phyloP scores from a whole-genome alignment of 2,329 filamentous ascomycete species.

The Ascochyta koolunga region DNA sequence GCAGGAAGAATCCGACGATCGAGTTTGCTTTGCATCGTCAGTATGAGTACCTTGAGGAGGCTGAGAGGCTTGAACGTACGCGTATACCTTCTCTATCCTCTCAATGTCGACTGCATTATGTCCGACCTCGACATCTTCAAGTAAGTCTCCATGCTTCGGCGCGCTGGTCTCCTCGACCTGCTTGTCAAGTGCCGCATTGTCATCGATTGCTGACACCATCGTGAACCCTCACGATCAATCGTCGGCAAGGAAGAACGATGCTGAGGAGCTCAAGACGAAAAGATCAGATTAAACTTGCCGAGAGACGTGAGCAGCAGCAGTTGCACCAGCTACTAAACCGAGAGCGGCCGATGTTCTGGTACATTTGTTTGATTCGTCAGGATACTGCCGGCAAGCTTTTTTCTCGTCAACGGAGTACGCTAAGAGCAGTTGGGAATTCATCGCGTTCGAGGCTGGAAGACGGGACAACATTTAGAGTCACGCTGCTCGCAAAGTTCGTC shows the following conservation, averaged over 20 bases:
- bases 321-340: slow-evolving; percentile 27
- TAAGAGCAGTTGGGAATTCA: slow-evolving; percentile 7
- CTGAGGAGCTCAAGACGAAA: slow-evolving; percentile 5
- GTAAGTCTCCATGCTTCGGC: slow-evolving; percentile 33
- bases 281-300: slow-evolving; percentile 16
- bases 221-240: not conserved
- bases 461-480: not conserved
- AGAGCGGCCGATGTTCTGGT: slow-evolving; percentile 19
- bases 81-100: slow-evolving; percentile 47
- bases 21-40: slow-evolving; percentile 54
- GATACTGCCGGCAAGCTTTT: not conserved
- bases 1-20: slow-evolving; percentile 69
- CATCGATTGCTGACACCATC: slow-evolving; percentile 32
- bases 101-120: slow-evolving; percentile 43
- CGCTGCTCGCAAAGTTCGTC: slow-evolving; percentile 2
- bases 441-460: not conserved
- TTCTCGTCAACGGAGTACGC: not conserved
- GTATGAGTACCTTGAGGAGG: not conserved
- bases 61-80: slow-evolving; percentile 27
- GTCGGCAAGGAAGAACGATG: not conserved
- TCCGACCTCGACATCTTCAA: slow-evolving; percentile 44
- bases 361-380: slow-evolving; percentile 19
- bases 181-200: slow-evolving; percentile 23
- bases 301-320: slow-evolving; percentile 10
- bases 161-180: slow-evolving; percentile 20